Conservation (phyloP, 208 protist species). For the Porcisia deanei region DNA sequence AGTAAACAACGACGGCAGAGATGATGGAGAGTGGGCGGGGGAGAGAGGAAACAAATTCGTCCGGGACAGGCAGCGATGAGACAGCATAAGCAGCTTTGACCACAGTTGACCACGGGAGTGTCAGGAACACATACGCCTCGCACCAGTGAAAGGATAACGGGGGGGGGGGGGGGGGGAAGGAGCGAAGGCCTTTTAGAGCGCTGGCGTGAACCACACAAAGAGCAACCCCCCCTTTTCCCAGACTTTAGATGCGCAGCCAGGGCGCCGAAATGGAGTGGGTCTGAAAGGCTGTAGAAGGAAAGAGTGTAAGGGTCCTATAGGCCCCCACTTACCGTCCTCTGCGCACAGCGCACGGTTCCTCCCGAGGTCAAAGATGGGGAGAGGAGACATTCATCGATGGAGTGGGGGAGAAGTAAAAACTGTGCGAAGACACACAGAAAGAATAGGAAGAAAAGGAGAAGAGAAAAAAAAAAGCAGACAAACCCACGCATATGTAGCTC, state of each 20-base stretch:
- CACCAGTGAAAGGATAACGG: neutral
- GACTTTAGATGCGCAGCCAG: neutral
- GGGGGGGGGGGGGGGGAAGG: neutral
- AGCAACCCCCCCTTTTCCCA: too few relatives aligned
- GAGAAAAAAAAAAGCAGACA: neutral
- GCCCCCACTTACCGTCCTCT: neutral
- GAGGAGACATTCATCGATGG: neutral
- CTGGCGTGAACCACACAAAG: neutral
- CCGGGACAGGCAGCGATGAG: neutral
- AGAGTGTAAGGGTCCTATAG: neutral
- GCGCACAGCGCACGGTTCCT: neutral
- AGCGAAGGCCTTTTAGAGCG: neutral
- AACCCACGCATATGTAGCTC: neutral
- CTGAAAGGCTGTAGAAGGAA: neutral
- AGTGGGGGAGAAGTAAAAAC: neutral
- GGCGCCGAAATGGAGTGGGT: neutral
- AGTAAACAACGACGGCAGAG: neutral
- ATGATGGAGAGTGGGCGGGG: neutral
- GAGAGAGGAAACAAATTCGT: too few relatives aligned
- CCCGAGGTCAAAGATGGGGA: neutral
- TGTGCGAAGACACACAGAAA: neutral
- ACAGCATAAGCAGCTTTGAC: neutral
- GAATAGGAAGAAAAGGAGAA: conserved; percentile 4
- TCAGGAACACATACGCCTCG: neutral
- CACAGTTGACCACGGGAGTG: neutral